A percentile compares a stretch with the other conserved stretches of the same genome.
phyloP scores from a whole-genome alignment of 495 filamentous ascomycete genomes.

The Rostrohypoxylon terebratum region DNA sequence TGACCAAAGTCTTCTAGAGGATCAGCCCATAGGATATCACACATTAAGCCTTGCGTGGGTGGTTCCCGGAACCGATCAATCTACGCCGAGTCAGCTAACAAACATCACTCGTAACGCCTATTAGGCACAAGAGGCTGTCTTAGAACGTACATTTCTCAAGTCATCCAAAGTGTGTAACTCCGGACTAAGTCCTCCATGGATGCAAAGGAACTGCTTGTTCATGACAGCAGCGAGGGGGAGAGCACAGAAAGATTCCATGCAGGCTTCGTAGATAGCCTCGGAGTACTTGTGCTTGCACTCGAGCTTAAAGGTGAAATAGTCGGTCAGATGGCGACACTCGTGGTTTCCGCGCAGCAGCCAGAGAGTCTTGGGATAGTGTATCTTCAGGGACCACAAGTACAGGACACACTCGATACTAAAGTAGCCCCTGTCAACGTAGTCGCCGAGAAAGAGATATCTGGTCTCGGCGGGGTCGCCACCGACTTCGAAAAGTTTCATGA shows the following conservation, averaged over 20 bases:
- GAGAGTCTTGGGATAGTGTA: slow-evolving; percentile 97
- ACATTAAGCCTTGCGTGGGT: slow-evolving; percentile 97
- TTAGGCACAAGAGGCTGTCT: background rate
- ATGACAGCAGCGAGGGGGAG: slow-evolving; percentile 95
- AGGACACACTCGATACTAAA: slow-evolving; percentile 99
- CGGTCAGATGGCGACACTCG: slow-evolving; percentile 97
- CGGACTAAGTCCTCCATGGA: slow-evolving; percentile 95
- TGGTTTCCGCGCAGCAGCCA: slow-evolving; percentile 98
- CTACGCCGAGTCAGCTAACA: slow-evolving; percentile 56
- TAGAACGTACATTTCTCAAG: slow-evolving; percentile 76
- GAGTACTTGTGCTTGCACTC: slow-evolving; percentile 99
- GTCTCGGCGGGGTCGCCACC: slow-evolving; percentile 97
- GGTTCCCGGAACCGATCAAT: slow-evolving; percentile 98
- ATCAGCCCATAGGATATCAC: slow-evolving; percentile 98
- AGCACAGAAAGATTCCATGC: slow-evolving; percentile 96
- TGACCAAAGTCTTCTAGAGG: slow-evolving; percentile 99
- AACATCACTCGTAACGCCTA: slow-evolving; percentile 16
- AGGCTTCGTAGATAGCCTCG: slow-evolving; percentile 95
- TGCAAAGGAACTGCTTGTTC: slow-evolving; percentile 99
- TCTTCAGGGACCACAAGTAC: slow-evolving; percentile 97
- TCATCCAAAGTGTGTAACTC: slow-evolving; percentile 97
- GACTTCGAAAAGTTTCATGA: slow-evolving; percentile 99
- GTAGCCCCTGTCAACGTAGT: slow-evolving; percentile 98
- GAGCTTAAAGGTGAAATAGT: slow-evolving; percentile 99
- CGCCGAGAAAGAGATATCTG: slow-evolving; percentile 94